phyloP scores from a whole-genome alignment of 352 stramenopile species.

The Nothophytophthora sp. region DNA sequence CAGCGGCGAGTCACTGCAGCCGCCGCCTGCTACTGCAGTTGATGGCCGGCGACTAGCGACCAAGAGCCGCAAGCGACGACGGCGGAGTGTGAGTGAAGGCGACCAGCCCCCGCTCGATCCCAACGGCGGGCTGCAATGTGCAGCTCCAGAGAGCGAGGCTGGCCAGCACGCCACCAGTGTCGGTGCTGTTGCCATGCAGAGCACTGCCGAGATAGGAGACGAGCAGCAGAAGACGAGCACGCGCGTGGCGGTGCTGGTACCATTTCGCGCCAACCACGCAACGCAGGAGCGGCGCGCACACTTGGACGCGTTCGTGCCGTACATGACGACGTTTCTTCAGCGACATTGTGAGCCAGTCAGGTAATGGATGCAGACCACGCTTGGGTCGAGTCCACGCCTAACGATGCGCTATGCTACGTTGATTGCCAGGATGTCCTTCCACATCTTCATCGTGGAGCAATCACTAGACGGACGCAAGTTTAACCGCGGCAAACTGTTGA shows the following conservation, averaged over 20 bases:
- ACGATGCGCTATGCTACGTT: constrained; percentile 90
- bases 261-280: constrained; percentile 91
- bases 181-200: neutral
- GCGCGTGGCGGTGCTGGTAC: constrained; percentile 90
- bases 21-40: neutral
- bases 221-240: constrained; percentile 17
- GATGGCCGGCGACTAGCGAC: too few relatives aligned
- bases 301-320: constrained; percentile 89
- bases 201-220: constrained; percentile 8
- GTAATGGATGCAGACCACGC: neutral
- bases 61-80: too few relatives aligned
- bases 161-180: neutral
- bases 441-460: constrained; percentile 96
- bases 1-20: neutral
- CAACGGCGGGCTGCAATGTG: too few relatives aligned
- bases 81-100: too few relatives aligned
- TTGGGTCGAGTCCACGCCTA: constrained; percentile 15
- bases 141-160: too few relatives aligned
- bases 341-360: constrained; percentile 23
- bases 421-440: constrained; percentile 59
- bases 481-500: constrained; percentile 97
- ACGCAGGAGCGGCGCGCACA: constrained; percentile 89
- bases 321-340: constrained; percentile 90
- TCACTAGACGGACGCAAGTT: constrained; percentile 94
- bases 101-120: too few relatives aligned